A percentile compares a stretch with the other conserved stretches of the same genome.
Conservation (phyloP, 2,329 filamentous ascomycete genomes). For the Samsoniella hepiali region DNA sequence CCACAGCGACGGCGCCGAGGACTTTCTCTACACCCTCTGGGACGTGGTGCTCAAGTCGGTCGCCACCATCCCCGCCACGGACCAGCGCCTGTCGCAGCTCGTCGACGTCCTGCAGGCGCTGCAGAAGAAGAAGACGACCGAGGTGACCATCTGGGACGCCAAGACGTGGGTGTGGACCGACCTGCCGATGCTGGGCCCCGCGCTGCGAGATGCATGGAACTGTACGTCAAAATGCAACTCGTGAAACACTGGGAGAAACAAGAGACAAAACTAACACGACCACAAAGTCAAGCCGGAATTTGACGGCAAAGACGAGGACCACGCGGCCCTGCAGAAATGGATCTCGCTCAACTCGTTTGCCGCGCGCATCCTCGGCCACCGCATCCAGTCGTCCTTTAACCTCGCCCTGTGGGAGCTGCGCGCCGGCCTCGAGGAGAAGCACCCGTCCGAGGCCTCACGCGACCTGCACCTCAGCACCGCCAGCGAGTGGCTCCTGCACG, state of each 20-base stretch:
- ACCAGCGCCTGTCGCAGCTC: slow-evolving; percentile 27
- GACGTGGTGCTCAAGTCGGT: slow-evolving; percentile 26
- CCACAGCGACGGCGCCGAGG: slow-evolving; percentile 16
- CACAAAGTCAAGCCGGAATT: slow-evolving; percentile 26
- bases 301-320: slow-evolving; percentile 23
- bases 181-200: slow-evolving; percentile 31
- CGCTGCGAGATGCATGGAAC: slow-evolving; percentile 31
- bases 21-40: slow-evolving; percentile 32
- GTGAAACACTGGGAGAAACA: neutral
- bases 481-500: slow-evolving; percentile 31
- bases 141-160: slow-evolving; percentile 29
- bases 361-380: slow-evolving; percentile 30
- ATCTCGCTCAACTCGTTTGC: slow-evolving; percentile 34
- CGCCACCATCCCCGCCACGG: slow-evolving; percentile 27
- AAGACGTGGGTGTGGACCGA: slow-evolving; percentile 29
- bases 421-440: slow-evolving; percentile 28
- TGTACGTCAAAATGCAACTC: slow-evolving; percentile 22
- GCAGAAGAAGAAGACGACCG: slow-evolving; percentile 23
- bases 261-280: neutral
- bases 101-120: slow-evolving; percentile 25
- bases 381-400: slow-evolving; percentile 26
- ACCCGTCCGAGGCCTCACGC: slow-evolving; percentile 15
- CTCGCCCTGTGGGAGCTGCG: slow-evolving; percentile 33
- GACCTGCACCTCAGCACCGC: slow-evolving; percentile 18
- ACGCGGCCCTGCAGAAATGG: slow-evolving; percentile 26